phyloP scores from a whole-genome alignment of 1,284 basidiomycete species.

The Stygiomarasmius scandens region DNA sequence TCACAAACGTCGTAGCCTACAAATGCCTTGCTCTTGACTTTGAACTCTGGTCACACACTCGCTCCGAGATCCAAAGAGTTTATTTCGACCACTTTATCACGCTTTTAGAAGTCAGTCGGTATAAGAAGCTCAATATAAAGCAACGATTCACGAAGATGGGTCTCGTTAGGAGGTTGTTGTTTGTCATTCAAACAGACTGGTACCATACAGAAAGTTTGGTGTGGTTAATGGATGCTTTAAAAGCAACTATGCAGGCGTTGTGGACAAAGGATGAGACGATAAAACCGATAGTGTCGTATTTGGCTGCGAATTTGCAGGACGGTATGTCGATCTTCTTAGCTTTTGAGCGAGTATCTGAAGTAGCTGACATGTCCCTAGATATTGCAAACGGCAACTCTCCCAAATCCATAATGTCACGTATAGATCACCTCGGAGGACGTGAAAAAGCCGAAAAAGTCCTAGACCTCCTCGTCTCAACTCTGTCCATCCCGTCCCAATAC shows the following conservation, averaged over 20 bases:
- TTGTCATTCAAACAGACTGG: conserved; percentile 78
- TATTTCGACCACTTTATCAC: conserved; percentile 83
- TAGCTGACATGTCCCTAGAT: conserved; percentile 1
- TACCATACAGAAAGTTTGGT: conserved; percentile 64
- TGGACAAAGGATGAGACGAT: conserved; percentile 76
- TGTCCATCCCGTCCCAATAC: conserved; percentile 57
- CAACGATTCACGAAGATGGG: conserved; percentile 72
- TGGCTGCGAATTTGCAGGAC: conserved; percentile 82
- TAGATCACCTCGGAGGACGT: conserved; percentile 48
- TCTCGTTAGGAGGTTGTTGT: conserved; percentile 78
- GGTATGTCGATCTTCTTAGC: conserved; percentile 51
- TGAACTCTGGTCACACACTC: conserved; percentile 83
- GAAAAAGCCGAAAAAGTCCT: conserved; percentile 68
- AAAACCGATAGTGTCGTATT: conserved; percentile 84
- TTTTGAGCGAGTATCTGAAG: neutral
- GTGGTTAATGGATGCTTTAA: conserved; percentile 62
- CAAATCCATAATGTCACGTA: conserved; percentile 53
- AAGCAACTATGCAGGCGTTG: conserved; percentile 55
- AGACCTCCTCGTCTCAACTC: conserved; percentile 56
- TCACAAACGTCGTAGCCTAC: conserved; percentile 85
- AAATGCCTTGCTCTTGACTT: conserved; percentile 86
- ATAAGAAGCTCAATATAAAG: conserved; percentile 73
- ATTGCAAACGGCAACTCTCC: conserved; percentile 49
- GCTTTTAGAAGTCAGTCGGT: conserved; percentile 72
- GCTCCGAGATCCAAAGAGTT: conserved; percentile 68